Evolutionary conservation across 2,329 filamentous ascomycete genomes (phyloP).

Genomic region (Diaporthe amygdali): DNA sequence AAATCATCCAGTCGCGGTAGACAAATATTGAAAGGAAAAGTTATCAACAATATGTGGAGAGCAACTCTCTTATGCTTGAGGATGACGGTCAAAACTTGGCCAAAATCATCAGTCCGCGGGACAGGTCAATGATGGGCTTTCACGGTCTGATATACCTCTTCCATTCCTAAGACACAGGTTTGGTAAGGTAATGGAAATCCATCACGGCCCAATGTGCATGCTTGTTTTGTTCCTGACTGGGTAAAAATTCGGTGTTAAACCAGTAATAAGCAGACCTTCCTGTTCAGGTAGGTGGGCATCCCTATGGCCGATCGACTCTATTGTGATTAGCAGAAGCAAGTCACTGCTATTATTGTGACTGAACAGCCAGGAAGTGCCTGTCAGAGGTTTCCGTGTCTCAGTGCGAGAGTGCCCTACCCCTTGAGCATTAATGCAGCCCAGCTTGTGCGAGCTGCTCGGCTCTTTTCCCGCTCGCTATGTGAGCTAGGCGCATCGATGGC

Average conservation of each 20-base stretch:
- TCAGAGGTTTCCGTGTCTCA: background rate
- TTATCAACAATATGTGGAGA: too few relatives aligned
- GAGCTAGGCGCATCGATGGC: background rate
- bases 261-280: background rate
- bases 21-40: too few relatives aligned
- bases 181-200: background rate
- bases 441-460: background rate
- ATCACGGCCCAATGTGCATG: background rate
- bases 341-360: background rate
- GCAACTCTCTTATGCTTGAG: too few relatives aligned
- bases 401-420: background rate
- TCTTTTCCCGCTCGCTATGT: background rate
- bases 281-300: background rate
- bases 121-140: background rate
- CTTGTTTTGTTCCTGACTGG: background rate
- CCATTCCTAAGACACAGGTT: background rate
- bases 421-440: background rate
- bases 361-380: background rate
- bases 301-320: background rate
- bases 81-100: background rate
- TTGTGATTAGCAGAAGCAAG: background rate
- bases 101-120: too few relatives aligned
- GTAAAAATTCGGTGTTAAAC: background rate
- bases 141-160: background rate
- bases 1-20: too few relatives aligned